Evolutionary conservation across 371 early-diverging fungal genomes (phyloP), one percentile per base, ranked within the genome.

Genomic region (Rhizomucor miehei): DNA sequence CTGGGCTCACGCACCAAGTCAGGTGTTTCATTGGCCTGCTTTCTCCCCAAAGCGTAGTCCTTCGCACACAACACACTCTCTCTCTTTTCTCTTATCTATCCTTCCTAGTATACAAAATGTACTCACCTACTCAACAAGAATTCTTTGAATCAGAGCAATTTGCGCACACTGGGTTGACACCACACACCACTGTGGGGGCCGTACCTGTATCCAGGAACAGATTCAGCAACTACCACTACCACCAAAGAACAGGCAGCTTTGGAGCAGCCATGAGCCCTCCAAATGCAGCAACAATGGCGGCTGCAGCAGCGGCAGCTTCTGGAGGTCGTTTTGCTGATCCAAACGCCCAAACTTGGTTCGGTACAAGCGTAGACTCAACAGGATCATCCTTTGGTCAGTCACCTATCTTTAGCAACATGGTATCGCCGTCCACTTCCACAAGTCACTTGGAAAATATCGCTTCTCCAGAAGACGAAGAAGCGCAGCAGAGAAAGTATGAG

Each of bases 371-470:
- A 20, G 77, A 77, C 45, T 77, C 75, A 13, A 63, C 68, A 17
- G 57, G 71, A 9, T 76, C 77, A 11, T 77, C 77, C 2, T 77
- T 73, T 57, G 70, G 75, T 16, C 75, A 75, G 17, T 69, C 60
- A 0, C 73, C 73, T 20, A 61, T 68, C 19, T 66, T 71, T 58
- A 49, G 45, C 29, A 56, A 57, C 4, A 48, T 77, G 16, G 59
- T 77, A 3, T 71, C 77, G 13, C 77, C 77, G 20, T 73, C 77
- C 8, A 77, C 62, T 45, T 77, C 77, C 16, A 65, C 77, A 3
- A 65, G 67, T 12, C 73, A 71, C 54, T 44, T 73, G 19, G 68
- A 71, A 20, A 46, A 29, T 8, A 29, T 29, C 16, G 19, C 49
- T 45, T 35, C 53, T 24, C 37, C 37, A 10, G 74, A 77, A 21